A percentile compares a stretch with the other conserved stretches of the same genome.
Conservation (phyloP, 2,329 filamentous ascomycete species). For the Mycogone perniciosa region DNA sequence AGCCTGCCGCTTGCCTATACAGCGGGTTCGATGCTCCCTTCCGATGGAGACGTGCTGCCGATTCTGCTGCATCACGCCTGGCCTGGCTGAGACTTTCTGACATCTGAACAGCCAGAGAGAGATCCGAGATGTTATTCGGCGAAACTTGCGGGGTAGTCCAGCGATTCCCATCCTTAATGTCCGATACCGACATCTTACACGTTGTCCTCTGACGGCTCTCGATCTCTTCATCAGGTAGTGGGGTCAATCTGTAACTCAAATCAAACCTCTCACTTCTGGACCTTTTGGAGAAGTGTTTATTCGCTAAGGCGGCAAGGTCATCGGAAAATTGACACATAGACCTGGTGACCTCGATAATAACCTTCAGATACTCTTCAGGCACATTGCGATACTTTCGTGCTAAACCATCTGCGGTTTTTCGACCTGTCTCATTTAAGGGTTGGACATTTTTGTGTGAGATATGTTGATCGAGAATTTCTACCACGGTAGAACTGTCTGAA, state of each 20-base stretch:
- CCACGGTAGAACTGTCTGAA: conserved; percentile 35
- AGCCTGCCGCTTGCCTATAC: conserved; percentile 68
- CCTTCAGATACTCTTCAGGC: conserved; percentile 36
- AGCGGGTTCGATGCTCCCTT: conserved; percentile 61
- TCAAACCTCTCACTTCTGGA: conserved; percentile 30
- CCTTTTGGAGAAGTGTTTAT: conserved; percentile 37
- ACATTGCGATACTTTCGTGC: conserved; percentile 35
- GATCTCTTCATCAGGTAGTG: conserved; percentile 21
- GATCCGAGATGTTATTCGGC: conserved; percentile 13
- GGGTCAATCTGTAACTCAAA: conserved; percentile 33
- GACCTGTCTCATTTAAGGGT: conserved; percentile 23
- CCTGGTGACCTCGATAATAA: conserved; percentile 36
- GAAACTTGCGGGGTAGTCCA: not conserved
- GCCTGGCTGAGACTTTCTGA: conserved; percentile 25
- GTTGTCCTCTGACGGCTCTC: conserved; percentile 3
- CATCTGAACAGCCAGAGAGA: conserved; percentile 23
- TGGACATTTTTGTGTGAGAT: conserved; percentile 30
- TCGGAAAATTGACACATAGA: conserved; percentile 28
- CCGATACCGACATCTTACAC: not conserved
- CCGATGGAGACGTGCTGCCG: conserved; percentile 37
- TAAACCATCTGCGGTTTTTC: conserved; percentile 28
- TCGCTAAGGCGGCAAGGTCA: conserved; percentile 37
- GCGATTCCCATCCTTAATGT: not conserved
- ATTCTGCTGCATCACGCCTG: conserved; percentile 26
- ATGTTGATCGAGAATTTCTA: conserved; percentile 39